Evolutionary conservation across 768 basidiomycete species (phyloP).

Genomic region (Lanmaoa rubissima): DNA sequence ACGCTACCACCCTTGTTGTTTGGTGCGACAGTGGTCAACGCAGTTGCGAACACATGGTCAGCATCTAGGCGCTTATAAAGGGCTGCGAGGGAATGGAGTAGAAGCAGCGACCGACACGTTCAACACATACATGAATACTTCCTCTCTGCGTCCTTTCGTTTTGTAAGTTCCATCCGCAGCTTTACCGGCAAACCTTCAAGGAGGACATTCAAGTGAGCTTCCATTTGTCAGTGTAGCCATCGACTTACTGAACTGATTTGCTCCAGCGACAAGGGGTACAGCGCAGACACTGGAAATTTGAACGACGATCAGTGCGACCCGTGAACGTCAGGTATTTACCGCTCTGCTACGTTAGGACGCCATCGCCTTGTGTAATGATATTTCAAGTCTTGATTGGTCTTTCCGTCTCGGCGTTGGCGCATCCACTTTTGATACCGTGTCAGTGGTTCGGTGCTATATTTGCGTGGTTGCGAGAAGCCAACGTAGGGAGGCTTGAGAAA

Average conservation of each 20-base stretch:
- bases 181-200: conserved; percentile 41
- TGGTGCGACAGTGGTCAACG: conserved; percentile 56
- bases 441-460: conserved; percentile 44
- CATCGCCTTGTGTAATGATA: conserved; percentile 59
- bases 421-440: conserved; percentile 43
- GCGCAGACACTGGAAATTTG: conserved; percentile 42
- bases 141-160: conserved; percentile 24
- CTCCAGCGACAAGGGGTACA: conserved; percentile 50
- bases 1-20: conserved; percentile 45
- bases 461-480: conserved; percentile 46
- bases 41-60: conserved; percentile 57
- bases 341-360: conserved; percentile 44
- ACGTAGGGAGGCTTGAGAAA: conserved; percentile 23
- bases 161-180: conserved; percentile 39
- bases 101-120: neutral
- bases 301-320: neutral
- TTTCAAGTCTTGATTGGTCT: conserved; percentile 34
- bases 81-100: conserved; percentile 33
- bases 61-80: conserved; percentile 58
- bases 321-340: conserved; percentile 34
- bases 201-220: neutral
- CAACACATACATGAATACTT: conserved; percentile 27
- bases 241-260: conserved; percentile 50
- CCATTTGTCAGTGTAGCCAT: neutral
- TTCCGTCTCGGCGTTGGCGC: conserved; percentile 26